Conservation (phyloP, 257 asterid genomes). For the Gardenia jasminoides region DNA sequence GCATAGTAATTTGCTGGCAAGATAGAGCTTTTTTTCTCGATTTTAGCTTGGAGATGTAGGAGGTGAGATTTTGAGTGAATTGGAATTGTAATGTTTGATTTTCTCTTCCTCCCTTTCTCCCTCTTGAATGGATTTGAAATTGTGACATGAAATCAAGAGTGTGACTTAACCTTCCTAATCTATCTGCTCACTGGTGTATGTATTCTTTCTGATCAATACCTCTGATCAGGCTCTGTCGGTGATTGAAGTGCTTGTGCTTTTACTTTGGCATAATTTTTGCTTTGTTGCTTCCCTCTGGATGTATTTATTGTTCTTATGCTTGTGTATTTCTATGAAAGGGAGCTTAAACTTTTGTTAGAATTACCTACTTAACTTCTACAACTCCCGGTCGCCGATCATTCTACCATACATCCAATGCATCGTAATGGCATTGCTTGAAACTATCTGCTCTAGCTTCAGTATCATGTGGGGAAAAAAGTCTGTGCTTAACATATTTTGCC, state of each 20-base stretch:
- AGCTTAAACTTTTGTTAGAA: no score
- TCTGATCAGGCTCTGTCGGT: neutral
- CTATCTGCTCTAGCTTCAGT: no score
- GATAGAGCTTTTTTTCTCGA: slow-evolving; percentile 81
- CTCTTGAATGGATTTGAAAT: neutral
- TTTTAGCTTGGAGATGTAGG: slow-evolving; percentile 85
- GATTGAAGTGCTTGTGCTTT: neutral
- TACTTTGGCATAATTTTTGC: no score
- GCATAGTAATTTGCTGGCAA: slow-evolving; percentile 88
- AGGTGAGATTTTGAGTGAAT: slow-evolving; percentile 28
- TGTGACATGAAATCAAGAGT: neutral
- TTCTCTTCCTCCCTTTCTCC: neutral
- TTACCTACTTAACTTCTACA: neutral
- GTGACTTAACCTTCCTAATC: neutral
- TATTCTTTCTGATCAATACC: neutral
- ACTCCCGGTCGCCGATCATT: no score
- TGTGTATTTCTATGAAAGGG: neutral
- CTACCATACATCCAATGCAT: no score
- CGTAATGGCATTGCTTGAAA: no score
- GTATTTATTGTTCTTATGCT: neutral
- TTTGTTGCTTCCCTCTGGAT: neutral
- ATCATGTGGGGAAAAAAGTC: no score
- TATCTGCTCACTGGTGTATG: neutral
- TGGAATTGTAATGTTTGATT: neutral
- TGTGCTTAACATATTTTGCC: no score